Conservation (phyloP, 2,329 filamentous ascomycete species). For the Aureobasidium mangrovei region DNA sequence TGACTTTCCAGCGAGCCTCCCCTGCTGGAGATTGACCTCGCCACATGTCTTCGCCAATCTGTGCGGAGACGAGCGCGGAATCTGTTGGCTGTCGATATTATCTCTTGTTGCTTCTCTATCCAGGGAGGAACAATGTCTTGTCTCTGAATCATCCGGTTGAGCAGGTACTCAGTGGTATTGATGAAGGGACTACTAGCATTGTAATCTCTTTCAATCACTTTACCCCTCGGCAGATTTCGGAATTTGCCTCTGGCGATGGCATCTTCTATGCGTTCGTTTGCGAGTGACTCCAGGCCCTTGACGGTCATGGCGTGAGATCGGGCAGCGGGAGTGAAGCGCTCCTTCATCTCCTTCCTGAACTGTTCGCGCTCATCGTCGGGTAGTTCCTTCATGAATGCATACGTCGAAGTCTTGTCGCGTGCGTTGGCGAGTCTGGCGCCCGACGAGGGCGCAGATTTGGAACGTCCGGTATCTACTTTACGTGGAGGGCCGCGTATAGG, state of each 20-base stretch:
- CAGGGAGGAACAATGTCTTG: constrained; percentile 94
- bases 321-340: constrained; percentile 67
- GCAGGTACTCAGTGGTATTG: constrained; percentile 92
- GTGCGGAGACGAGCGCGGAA: constrained; percentile 68
- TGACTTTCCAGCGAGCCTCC: constrained; percentile 70
- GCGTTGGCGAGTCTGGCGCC: constrained; percentile 49
- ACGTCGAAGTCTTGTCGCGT: constrained; percentile 49
- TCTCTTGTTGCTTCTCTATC: constrained; percentile 97
- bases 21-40: constrained; percentile 64
- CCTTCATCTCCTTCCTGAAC: constrained; percentile 63
- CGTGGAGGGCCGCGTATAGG: constrained; percentile 30
- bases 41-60: constrained; percentile 79
- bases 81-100: constrained; percentile 56
- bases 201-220: constrained; percentile 70
- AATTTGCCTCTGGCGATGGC: constrained; percentile 90
- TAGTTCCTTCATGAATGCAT: constrained; percentile 48
- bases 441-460: constrained; percentile 29
- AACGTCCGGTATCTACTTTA: constrained; percentile 37
- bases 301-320: constrained; percentile 67
- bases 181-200: constrained; percentile 81
- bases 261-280: constrained; percentile 88
- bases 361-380: constrained; percentile 65
- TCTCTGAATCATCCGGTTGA: constrained; percentile 97
- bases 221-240: constrained; percentile 70
- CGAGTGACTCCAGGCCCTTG: constrained; percentile 69